Evolutionary conservation across 306 rosid species (phyloP), one percentile per base, ranked within the genome.

Genomic region (Cicer judaicum): DNA sequence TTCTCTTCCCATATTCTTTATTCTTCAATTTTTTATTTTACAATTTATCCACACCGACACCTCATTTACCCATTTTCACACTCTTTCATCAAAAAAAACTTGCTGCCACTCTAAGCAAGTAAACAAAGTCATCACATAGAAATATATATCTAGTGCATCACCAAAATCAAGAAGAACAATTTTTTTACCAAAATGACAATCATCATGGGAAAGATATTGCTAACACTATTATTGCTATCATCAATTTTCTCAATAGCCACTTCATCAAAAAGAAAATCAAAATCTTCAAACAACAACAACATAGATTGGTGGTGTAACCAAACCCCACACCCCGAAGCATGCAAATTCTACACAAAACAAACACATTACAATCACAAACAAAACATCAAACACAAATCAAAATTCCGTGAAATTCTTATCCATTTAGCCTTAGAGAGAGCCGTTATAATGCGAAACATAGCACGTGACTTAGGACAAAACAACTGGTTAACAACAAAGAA

Each of bases 301-400:
- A 82, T 91, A 9, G 81, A 70, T 18, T 78, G 81, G 84, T 93
- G 98, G 98, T 93, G 98, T 89, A 62, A 75, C 64, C 84, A 75
- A 73, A 93, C 96, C 1, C 98, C 98, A 10, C 88, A 93, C 66
- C 97, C 98, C 0, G 80, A 61, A 1, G 79, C 87, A 67, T 93
- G 98, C 88, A 75, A 79, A 48, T 82, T 74, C 81, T 85, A 63
- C 86, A 48, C 86, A 83, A 74, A 82, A 11, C 86, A 82, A n/a
- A 66, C 21, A 11, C 40, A 29, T 60, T 72, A 68, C 68, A 57
- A 70, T 15, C 56, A 79, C 68, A 53, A 63, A 5, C 13, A 18
- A 0, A 64, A 1, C 4, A 78, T 88, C 5, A 83, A 84, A 54
- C 85, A 85, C 84, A 70, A 39, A 21, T 24, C 85, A 0, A 80